Evolutionary conservation across 805 yeast genomes (phyloP), one percentile per base, ranked within the genome.

Genomic region (Lipomyces orientalis): DNA sequence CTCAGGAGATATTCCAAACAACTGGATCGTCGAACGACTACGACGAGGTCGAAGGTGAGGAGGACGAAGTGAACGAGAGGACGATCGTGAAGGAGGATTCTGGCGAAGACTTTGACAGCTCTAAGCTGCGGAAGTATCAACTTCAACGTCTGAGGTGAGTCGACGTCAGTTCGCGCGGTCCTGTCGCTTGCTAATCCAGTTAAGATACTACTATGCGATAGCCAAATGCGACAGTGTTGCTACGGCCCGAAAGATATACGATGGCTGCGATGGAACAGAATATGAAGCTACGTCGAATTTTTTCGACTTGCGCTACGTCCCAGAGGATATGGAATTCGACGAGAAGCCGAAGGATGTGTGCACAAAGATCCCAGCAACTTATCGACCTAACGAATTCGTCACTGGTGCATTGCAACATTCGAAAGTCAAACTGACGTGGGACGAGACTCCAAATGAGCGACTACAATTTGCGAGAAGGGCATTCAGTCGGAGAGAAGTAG

Each of bases 331-430:
- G 92, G 88, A 86, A 1, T 95, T 95, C 78, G 93, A 88, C 12
- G 90, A 87, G 64, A 86, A 86, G 66, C 88, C 96, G 54, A 85
- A 87, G 73, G 98, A 95, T 74, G 76, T 77, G 39, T 91, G 98
- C 79, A 79, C 81, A 29, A 85, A 86, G 69, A 81, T 93, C 8
- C 97, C 98, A 6, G 79, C 87, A 1, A 86, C 85, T 60, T 95
- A 95, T 79, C 88, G 87, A 72, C 99, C 99, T 22, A 82, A 82
- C 63, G 82, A 84, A 9, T 95, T 95, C 78, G 90, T 91, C 37
- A 95, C 99, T 2, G 98, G 91, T 79, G 99, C 99, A 0, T 83
- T 95, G 67, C 97, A 95, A 77, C 97, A 93, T 76, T 93, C 98
- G 16, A 95, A 93, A 75, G 99, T 95, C 60, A 93, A 91, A 78